Conservation (phyloP, 306 rosid species). For the Rosa chinensis region DNA sequence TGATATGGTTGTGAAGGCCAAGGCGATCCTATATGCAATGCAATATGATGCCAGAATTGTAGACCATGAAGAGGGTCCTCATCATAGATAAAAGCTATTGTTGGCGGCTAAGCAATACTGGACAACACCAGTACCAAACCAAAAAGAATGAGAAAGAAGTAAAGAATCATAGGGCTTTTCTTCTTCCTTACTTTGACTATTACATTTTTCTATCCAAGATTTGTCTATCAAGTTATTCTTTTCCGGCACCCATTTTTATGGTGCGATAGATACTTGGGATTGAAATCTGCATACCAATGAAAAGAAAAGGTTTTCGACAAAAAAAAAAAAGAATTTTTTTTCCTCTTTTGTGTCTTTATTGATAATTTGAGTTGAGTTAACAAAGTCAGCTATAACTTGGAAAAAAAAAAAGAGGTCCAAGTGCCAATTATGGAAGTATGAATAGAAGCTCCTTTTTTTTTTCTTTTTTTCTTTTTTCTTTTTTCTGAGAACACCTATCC, state of each 20-base stretch:
- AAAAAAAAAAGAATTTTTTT: too few relatives aligned
- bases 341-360: too few relatives aligned
- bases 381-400: too few relatives aligned
- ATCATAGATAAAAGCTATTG: slow-evolving; percentile 57
- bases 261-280: background rate
- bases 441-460: too few relatives aligned
- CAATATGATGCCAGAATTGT: slow-evolving; percentile 61
- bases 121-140: slow-evolving; percentile 54
- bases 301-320: too few relatives aligned
- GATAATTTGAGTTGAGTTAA: too few relatives aligned
- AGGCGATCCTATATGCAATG: slow-evolving; percentile 58
- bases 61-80: slow-evolving; percentile 84
- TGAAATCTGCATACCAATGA: too few relatives aligned
- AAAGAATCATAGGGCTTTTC: slow-evolving; percentile 19
- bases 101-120: slow-evolving; percentile 69
- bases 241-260: background rate
- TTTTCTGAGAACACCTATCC: too few relatives aligned
- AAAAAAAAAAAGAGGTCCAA: too few relatives aligned
- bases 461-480: too few relatives aligned
- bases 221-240: slow-evolving; percentile 29
- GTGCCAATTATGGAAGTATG: too few relatives aligned
- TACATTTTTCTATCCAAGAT: slow-evolving; percentile 27
- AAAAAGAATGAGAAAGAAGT: slow-evolving; percentile 12
- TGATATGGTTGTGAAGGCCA: slow-evolving; percentile 59
- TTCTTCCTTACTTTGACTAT: slow-evolving; percentile 9